Evolutionary conservation across 192 early-diverging fungal species (phyloP), one percentile per base, ranked within the genome.

Genomic region (Coemansia sp.): DNA sequence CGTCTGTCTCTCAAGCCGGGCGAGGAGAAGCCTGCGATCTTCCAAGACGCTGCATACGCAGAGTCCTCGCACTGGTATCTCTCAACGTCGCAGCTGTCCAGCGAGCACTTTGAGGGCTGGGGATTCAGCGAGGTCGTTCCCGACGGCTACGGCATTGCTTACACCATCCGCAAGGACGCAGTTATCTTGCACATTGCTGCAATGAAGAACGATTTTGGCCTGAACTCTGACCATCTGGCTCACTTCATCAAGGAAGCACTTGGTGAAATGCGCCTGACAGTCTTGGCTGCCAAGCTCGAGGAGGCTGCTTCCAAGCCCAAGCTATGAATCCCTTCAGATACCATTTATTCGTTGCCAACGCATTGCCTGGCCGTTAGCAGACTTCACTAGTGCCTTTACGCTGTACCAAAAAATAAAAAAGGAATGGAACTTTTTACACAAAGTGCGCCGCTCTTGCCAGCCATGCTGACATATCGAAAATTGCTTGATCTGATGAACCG

Each of bases 71-170:
- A 95, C 77, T 98, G 97, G 97, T 88, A 87, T 77, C 77, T 98
- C 60, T 94, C 93, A 21, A 97, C 95, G 4, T 95, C 92, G 35
- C 95, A 98, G 81, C 88, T 99, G 66, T 85, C 91, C 6, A 92
- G 92, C 66, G 93, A 94, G 71, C 83, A 94, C 84, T 99, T 94
- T 87, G 90, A 91, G 69, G 95, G 95, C 59, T 98, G 96, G 72
- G 95, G 97, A 34, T 92, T 90, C 85, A 90, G 90, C 62, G 87
- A 92, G 72, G 91, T 95, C 35, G 92, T 93, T 21, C 89, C 92
- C 1, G 92, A 95, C 81, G 94, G 94, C 70, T 98, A 91, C 66
- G 95, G 95, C 62, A 76, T 94, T 62, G 95, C 96, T 10, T 98
- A 98, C 82, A 96, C 95, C 87, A 89, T 99, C 68, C 94, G 95